Conservation (phyloP, 371 early-diverging fungal genomes). For the Syncephalastrum contaminatum region DNA sequence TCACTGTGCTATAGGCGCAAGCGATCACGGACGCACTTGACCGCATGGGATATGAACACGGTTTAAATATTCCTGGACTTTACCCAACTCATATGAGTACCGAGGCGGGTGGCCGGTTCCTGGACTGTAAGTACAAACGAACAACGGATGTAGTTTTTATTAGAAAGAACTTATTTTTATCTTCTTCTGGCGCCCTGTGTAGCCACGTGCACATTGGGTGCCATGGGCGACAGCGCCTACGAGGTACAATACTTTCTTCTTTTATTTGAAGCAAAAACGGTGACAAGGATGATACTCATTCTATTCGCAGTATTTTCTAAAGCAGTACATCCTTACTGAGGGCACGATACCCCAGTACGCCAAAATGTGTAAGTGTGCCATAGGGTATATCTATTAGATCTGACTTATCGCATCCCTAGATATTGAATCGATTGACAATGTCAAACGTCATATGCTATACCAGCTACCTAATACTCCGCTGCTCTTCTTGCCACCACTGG, state of each 20-base stretch:
- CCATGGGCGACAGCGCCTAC: slow-evolving; percentile 51
- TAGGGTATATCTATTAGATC: slow-evolving; percentile 7
- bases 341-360: slow-evolving; percentile 47
- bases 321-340: slow-evolving; percentile 59
- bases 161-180: too few relatives aligned
- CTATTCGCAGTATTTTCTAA: slow-evolving; percentile 63
- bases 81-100: slow-evolving; percentile 42
- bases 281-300: slow-evolving; percentile 10
- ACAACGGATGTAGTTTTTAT: too few relatives aligned
- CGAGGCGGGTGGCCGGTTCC: slow-evolving; percentile 34
- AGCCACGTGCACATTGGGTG: slow-evolving; percentile 38
- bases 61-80: slow-evolving; percentile 48
- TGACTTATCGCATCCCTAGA: slow-evolving; percentile 24
- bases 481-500: slow-evolving; percentile 36
- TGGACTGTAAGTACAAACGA: slow-evolving; percentile 18
- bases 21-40: slow-evolving; percentile 45
- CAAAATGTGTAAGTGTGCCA: slow-evolving; percentile 49
- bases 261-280: not conserved
- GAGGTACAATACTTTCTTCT: slow-evolving; percentile 32
- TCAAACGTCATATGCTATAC: slow-evolving; percentile 47
- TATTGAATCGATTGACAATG: slow-evolving; percentile 35
- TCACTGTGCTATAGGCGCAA: slow-evolving; percentile 34
- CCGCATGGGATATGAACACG: slow-evolving; percentile 29
- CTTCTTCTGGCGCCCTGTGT: not conserved
- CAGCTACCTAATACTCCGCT: slow-evolving; percentile 38